Base-by-base conservation (phyloP, 2,329 filamentous ascomycete species). In the Aspergillus ibericus region DNA sequence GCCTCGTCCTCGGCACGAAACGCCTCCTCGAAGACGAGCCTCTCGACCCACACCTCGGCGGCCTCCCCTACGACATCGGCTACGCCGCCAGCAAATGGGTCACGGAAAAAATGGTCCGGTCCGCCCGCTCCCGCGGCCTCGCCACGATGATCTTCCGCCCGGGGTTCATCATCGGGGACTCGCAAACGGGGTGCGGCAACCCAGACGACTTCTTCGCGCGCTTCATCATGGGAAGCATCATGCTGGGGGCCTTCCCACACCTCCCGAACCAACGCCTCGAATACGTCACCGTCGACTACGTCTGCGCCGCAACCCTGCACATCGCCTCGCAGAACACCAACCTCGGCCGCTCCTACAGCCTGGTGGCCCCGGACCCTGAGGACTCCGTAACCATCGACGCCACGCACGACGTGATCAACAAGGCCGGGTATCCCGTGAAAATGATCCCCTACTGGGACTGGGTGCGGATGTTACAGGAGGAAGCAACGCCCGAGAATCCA, bases 11-110 rank as follows among this genome's bases (percentile, higher is more conserved):
- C 3, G 60, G 55, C 1, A 61, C 58, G 0, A 29, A 25, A 1
- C 22, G 20, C 15, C 36, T 51, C 3, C 18, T 50, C 3, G 63
- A 66, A 32, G 61, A 65, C 27, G 64, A 42, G 2, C 46, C 61
- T 4, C 61, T 64, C 5, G 25, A 44, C n/a, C 54, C 46, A 1
- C 53, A 65, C 34, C 12, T 63, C 7, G 16, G 46, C 7, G 47
- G 27, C n/a, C 38, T 64, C 2, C 51, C 34, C 1, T 66, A 95
- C 2, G 85, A 85, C 20, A 93, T 89, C 1, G 91, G 92, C 4
- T 96, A 96, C 66, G 91, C 91, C 1, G 90, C 95, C 73, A 85
- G 85, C 60, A 95, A 96, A 77, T 96, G 91, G 91, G 88, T 83
- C 1, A 81, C 82, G 0, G 84, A 86, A 68, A 80, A 81, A 59